Evolutionary conservation across 805 yeast genomes (phyloP).

Genomic region (Metschnikowia gelsemii): DNA sequence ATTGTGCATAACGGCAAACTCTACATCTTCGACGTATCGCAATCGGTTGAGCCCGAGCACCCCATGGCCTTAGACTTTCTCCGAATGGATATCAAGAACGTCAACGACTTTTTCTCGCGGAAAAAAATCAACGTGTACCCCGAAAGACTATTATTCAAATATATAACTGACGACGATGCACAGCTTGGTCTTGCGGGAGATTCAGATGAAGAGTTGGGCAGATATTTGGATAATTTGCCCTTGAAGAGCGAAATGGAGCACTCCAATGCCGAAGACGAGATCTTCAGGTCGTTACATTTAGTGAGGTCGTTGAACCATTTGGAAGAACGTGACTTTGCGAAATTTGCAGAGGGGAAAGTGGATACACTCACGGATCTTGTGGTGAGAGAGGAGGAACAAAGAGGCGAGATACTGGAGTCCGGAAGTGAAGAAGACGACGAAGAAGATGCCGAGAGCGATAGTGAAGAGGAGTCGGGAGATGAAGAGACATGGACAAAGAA

Average conservation of each 20-base stretch:
- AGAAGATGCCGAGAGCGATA: constrained; percentile 17
- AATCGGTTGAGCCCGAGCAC: constrained; percentile 96
- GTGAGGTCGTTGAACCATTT: constrained; percentile 78
- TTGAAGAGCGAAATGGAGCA: constrained; percentile 53
- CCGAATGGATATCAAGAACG: constrained; percentile 96
- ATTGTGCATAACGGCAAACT: constrained; percentile 77
- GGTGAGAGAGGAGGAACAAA: constrained; percentile 24
- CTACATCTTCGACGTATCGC: constrained; percentile 94
- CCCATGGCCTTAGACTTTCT: constrained; percentile 94
- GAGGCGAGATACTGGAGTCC: constrained; percentile 14
- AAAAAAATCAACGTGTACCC: constrained; percentile 73
- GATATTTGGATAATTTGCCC: constrained; percentile 52
- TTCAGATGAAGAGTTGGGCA: constrained; percentile 41
- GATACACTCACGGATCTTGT: constrained; percentile 70
- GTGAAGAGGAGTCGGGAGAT: constrained; percentile 30
- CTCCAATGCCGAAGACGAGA: constrained; percentile 71
- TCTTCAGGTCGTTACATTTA: constrained; percentile 77
- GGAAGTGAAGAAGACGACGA: constrained; percentile 33
- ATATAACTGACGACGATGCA: constrained; percentile 54
- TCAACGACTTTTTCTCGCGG: constrained; percentile 79
- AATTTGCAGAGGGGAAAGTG: constrained; percentile 75
- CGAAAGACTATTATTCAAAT: constrained; percentile 78
- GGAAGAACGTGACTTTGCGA: constrained; percentile 86
- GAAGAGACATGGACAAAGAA: constrained; percentile 20
- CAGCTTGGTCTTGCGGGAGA: constrained; percentile 39